phyloP scores from a whole-genome alignment of 371 early-diverging fungal genomes.

The Mucor indicus region DNA sequence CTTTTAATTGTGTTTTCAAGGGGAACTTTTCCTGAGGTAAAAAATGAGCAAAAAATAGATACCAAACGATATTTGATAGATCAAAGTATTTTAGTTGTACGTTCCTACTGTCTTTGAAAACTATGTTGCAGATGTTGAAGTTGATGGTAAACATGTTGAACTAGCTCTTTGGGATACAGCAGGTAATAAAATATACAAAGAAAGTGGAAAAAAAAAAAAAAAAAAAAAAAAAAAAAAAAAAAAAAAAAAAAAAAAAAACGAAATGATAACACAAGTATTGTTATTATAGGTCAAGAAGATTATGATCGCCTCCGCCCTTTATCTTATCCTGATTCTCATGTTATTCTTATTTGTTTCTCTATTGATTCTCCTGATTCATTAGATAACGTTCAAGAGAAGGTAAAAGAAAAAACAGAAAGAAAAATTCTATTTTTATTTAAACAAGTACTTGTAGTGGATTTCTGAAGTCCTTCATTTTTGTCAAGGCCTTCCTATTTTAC shows the following conservation, averaged over 20 bases:
- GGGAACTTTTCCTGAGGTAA: slow-evolving; percentile 89
- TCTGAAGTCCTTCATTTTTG: slow-evolving; percentile 88
- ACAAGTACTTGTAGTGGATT: slow-evolving; percentile 69
- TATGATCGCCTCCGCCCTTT: slow-evolving; percentile 79
- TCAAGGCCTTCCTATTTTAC: slow-evolving; percentile 76
- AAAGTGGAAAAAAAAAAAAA: not conserved
- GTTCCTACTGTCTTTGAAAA: slow-evolving; percentile 84
- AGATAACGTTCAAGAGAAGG: slow-evolving; percentile 77
- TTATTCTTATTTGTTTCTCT: slow-evolving; percentile 84
- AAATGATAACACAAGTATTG: not conserved
- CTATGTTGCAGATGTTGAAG: slow-evolving; percentile 75
- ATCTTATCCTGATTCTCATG: slow-evolving; percentile 86
- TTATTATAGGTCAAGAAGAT: slow-evolving; percentile 66
- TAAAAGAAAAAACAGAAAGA: slow-evolving; percentile 14
- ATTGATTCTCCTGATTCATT: slow-evolving; percentile 73
- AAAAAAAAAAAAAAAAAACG: not conserved
- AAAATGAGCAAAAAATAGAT: not conserved
- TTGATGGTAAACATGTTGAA: slow-evolving; percentile 72
- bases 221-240: not conserved
- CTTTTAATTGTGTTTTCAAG: slow-evolving; percentile 91
- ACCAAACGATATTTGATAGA: not conserved
- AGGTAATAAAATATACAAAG: slow-evolving; percentile 19
- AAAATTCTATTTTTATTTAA: not conserved
- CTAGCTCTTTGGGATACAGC: slow-evolving; percentile 92
- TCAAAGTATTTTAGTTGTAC: slow-evolving; percentile 18